Conservation (phyloP, 768 basidiomycete species). For the Mycena albidolilacea region DNA sequence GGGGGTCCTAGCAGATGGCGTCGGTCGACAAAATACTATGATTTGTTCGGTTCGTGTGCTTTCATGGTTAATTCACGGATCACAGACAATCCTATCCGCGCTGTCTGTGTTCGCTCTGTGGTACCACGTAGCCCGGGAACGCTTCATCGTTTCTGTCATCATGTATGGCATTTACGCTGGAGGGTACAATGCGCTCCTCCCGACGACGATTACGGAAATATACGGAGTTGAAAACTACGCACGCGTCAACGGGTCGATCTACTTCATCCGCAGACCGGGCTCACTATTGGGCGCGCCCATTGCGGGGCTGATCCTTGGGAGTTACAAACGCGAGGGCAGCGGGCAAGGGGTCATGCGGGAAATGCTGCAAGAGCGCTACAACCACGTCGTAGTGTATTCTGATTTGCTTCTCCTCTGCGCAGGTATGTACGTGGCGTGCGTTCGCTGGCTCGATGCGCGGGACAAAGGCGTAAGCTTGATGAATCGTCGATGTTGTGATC, state of each 20-base stretch:
- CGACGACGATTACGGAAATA: constrained; percentile 60
- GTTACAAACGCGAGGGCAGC: constrained; percentile 46
- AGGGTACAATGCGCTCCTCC: constrained; percentile 61
- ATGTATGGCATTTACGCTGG: constrained; percentile 60
- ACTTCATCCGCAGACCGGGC: constrained; percentile 59
- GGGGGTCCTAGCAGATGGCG: constrained; percentile 58
- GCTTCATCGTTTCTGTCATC: constrained; percentile 58
- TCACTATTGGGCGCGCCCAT: constrained; percentile 58
- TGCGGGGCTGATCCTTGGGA: constrained; percentile 57
- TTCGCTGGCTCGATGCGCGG: constrained; percentile 58
- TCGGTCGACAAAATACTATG: constrained; percentile 64
- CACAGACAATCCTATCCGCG: constrained; percentile 56
- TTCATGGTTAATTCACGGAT: not conserved
- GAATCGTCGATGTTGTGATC: too few relatives aligned
- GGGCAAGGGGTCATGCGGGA: constrained; percentile 39
- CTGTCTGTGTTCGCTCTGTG: constrained; percentile 58
- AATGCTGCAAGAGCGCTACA: constrained; percentile 49
- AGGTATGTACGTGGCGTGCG: constrained; percentile 55
- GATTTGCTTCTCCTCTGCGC: constrained; percentile 54
- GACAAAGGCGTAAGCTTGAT: constrained; percentile 52
- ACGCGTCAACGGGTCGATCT: constrained; percentile 57
- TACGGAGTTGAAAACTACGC: constrained; percentile 61
- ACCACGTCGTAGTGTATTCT: constrained; percentile 56
- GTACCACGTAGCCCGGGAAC: constrained; percentile 53
- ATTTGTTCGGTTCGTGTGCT: constrained; percentile 50